Evolutionary conservation across 1,284 basidiomycete genomes (phyloP), one percentile per base, ranked within the genome.

Genomic region (Puccinia triticina): DNA sequence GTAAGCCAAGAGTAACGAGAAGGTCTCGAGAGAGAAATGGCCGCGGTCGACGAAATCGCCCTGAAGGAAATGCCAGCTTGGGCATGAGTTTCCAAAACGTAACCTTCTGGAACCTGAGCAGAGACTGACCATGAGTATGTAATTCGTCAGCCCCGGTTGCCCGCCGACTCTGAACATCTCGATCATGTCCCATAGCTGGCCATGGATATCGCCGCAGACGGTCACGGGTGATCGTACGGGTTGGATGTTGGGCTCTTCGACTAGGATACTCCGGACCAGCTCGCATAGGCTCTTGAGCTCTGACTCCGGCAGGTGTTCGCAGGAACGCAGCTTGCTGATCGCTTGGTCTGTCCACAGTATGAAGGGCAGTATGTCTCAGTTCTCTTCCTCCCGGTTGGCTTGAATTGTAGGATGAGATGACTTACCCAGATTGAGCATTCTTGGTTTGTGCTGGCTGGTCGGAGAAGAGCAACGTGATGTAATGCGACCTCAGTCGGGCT

Each of bases 31-130:
- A 86, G 93, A 95, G 87, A 98, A 98, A 87, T 97, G 95, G 16
- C 96, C 96, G 83, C 96, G 90, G 88, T 98, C 96, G 53, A 98
- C 96, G 88, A 98, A 98, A 88, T 98, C 96, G 77, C 96, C 96
- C 95, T 96, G 86, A 69, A 74, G 64, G 16, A 46, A 71, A 50
- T n/a, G n/a, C n/a, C 7, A 43, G 40, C 40, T 43, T 43, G 40
- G 53, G 55, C 40, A 43, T 43, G 7, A 43, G 40, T 12, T 43
- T 12, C 40, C 12, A 43, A 7, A 12, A 48, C 14, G 32, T 32
- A 61, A 5, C 81, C 26, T 76, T 11, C 10, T n/a, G 34, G 21
- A 21, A 29, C 2, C 18, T 53, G 48, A 43, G 40, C 12, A 43
- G 40, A 43, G 50, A 85, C 88, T 84, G 83, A 93, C 95, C 96